Evolutionary conservation across 2,329 filamentous ascomycete species (phyloP), one percentile per base, ranked within the genome.

Genomic region (Chaetomium sp.): DNA sequence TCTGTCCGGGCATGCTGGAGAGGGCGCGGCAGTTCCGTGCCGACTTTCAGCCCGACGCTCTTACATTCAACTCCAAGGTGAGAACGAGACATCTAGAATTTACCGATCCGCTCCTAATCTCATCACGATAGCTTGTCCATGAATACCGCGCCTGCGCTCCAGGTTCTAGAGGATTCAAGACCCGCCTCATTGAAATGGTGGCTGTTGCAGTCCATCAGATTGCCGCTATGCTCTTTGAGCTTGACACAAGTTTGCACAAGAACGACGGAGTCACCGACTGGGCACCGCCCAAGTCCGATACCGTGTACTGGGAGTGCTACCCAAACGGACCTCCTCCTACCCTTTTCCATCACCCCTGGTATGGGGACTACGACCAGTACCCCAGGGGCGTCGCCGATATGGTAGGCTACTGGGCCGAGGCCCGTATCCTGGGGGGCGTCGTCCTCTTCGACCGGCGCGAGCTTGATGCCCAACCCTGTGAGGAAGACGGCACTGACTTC

Each of bases 151-250:
- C 31, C 42, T 64, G 66, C 2, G 45, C 64, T 12, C 64, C 54
- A 2, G 64, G 64, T 1, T 61, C 67, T 7, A 65, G 64, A 35
- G 29, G 45, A 1, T 71, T 70, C 56, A 63, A 65, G 4, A 68
- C 57, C 31, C 64, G 68, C 25, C 57, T 72, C 3, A 64, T 72
- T 7, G 68, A 70, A 60, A 57, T 72, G 16, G 64, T 70, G 16
- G 68, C 68, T 12, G 64, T 67, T 4, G 61, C 68, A 7, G 27
- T 71, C 1, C 70, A 72, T 45, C 69, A 71, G 21, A 63, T 72
- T 38, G 70, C 49, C 31, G 70, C 60, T 2, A 21, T 62, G 1
- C 60, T 71, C 0, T 64, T 50, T 33, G 54, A 65, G 58, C 65
- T 67, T 25, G 58, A 60, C 12, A 63, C 60, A 4, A 62, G 51